Evolutionary conservation across 164 flowering plant genomes (phyloP).

Genomic region (Stephania cephalantha): DNA sequence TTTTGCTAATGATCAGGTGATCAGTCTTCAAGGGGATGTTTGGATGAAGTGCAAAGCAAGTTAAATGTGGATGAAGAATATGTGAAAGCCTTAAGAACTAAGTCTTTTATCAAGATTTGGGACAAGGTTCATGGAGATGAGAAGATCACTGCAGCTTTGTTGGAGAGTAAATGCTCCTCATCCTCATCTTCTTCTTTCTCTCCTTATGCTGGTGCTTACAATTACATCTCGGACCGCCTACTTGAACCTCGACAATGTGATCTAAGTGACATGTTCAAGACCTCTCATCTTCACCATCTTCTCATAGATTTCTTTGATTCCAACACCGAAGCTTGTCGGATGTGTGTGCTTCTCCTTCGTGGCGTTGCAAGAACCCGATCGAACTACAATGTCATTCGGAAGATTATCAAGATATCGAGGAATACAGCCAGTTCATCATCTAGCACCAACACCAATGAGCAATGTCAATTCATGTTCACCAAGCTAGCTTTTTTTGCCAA

Average conservation of each 20-base stretch:
- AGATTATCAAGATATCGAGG: slow-evolving; percentile 27
- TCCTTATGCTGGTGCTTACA: slow-evolving; percentile 8
- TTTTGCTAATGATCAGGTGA: neutral
- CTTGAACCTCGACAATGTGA: slow-evolving; percentile 55
- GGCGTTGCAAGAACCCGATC: slow-evolving; percentile 45
- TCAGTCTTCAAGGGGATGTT: neutral
- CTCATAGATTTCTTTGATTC: slow-evolving; percentile 50
- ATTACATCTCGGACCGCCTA: slow-evolving; percentile 31
- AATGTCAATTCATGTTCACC: slow-evolving; percentile 17
- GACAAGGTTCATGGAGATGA: slow-evolving; percentile 39
- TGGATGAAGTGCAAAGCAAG: slow-evolving; percentile 30
- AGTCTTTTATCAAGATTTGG: slow-evolving; percentile 61
- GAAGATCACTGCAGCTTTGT: neutral
- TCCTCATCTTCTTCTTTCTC: slow-evolving; percentile 19
- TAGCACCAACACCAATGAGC: slow-evolving; percentile 18
- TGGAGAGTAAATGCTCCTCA: neutral
- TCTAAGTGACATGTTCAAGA: slow-evolving; percentile 26
- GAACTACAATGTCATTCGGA: slow-evolving; percentile 32
- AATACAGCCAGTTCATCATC: slow-evolving; percentile 1
- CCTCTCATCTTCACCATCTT: slow-evolving; percentile 31
- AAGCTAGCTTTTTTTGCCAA: slow-evolving; percentile 38
- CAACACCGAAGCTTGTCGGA: slow-evolving; percentile 47
- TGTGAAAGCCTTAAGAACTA: slow-evolving; percentile 66
- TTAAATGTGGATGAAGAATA: slow-evolving; percentile 62
- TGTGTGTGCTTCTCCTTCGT: slow-evolving; percentile 46